Conservation (phyloP, 768 basidiomycete species). For the Leccinum uliginosum region DNA sequence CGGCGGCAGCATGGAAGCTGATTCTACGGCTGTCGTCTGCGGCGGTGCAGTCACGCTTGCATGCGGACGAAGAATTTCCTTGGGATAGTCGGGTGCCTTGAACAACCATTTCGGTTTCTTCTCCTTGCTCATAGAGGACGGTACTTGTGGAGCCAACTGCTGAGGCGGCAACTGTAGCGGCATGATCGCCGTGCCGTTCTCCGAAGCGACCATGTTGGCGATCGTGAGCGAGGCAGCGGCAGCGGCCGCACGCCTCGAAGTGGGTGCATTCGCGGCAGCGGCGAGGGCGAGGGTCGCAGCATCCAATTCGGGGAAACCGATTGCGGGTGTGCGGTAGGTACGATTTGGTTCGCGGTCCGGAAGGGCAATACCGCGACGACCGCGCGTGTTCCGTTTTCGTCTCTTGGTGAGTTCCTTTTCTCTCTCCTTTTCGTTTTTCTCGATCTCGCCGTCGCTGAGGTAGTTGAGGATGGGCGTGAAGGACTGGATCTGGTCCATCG, state of each 20-base stretch:
- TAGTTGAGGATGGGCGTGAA: conserved; percentile 90
- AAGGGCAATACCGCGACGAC: conserved; percentile 71
- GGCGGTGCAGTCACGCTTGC: conserved; percentile 59
- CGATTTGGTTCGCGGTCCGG: conserved; percentile 92
- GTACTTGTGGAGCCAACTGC: conserved; percentile 27
- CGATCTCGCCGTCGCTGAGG: conserved; percentile 85
- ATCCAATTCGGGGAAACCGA: conserved; percentile 79
- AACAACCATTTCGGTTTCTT: conserved; percentile 69
- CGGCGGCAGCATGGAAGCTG: conserved; percentile 44
- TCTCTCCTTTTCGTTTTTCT: conserved; percentile 84
- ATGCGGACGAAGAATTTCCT: conserved; percentile 53
- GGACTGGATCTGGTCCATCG: conserved; percentile 69
- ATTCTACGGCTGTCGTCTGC: conserved; percentile 64
- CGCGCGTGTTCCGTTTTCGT: conserved; percentile 79
- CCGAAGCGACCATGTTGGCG: conserved; percentile 88
- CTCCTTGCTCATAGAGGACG: conserved; percentile 48
- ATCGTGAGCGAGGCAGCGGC: conserved; percentile 81
- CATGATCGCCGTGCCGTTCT: conserved; percentile 67
- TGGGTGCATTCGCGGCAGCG: conserved; percentile 61
- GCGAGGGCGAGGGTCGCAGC: conserved; percentile 64
- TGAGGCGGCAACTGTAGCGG: conserved; percentile 42
- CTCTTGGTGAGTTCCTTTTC: conserved; percentile 90
- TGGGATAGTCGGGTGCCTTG: conserved; percentile 62
- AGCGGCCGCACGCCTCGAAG: conserved; percentile 79
- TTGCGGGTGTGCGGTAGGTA: conserved; percentile 86